phyloP scores from a whole-genome alignment of 345 rosid genomes.

The Arabis hirsuta region DNA sequence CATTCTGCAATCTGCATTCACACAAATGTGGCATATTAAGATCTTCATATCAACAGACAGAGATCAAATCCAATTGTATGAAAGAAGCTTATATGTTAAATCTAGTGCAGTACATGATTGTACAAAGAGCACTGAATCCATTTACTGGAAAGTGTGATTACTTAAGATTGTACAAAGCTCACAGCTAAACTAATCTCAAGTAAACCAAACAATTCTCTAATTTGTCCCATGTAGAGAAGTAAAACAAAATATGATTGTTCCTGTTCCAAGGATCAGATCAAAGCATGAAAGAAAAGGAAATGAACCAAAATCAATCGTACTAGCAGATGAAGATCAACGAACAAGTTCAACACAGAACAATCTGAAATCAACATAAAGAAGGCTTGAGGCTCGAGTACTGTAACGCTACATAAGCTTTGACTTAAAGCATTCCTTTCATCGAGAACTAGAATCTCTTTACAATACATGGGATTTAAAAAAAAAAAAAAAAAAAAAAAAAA shows the following conservation, averaged over 20 bases:
- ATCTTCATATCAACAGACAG: neutral
- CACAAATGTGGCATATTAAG: neutral
- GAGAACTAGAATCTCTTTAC: neutral
- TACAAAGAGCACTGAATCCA: neutral
- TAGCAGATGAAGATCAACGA: neutral
- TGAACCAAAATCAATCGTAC: neutral
- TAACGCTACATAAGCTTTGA: too few relatives aligned
- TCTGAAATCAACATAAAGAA: neutral
- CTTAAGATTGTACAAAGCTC: neutral
- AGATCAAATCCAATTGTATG: neutral
- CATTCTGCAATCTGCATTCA: slow-evolving; percentile 72
- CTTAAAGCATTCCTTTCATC: neutral
- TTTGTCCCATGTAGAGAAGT: neutral
- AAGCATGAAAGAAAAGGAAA: neutral
- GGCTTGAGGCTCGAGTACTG: neutral
- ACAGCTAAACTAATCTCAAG: neutral
- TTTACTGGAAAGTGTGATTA: neutral
- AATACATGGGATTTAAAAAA: neutral
- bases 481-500: neutral
- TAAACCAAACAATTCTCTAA: neutral
- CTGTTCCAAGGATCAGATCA: neutral
- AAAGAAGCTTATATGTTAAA: neutral
- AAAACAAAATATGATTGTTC: neutral
- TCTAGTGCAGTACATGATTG: neutral
- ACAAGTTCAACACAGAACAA: neutral